Conservation (phyloP, 768 basidiomycete genomes). For the Hysterangium stoloniferum region DNA sequence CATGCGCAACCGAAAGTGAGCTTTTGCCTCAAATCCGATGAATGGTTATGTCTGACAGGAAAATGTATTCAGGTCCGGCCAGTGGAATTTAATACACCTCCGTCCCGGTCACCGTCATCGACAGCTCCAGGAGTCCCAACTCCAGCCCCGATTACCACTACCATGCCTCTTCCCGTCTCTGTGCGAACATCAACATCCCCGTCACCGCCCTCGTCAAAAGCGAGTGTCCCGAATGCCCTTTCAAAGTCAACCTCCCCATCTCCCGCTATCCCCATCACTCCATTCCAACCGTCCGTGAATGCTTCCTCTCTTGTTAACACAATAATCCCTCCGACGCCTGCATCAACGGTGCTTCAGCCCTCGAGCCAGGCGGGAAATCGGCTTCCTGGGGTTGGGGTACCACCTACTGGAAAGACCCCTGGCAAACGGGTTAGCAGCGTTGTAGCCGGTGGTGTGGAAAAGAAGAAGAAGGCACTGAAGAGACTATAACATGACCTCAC, state of each 20-base stretch:
- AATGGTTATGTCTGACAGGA: slow-evolving; percentile 1
- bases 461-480: slow-evolving; percentile 85
- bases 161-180: slow-evolving; percentile 23
- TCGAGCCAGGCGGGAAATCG: not conserved
- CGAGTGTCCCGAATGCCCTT: slow-evolving; percentile 29
- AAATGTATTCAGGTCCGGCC: slow-evolving; percentile 33
- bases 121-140: slow-evolving; percentile 7
- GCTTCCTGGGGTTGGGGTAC: slow-evolving; percentile 20
- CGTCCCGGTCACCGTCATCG: slow-evolving; percentile 20
- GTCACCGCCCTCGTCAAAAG: slow-evolving; percentile 19
- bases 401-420: slow-evolving; percentile 35
- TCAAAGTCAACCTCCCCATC: slow-evolving; percentile 32
- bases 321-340: slow-evolving; percentile 32
- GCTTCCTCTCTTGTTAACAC: slow-evolving; percentile 25
- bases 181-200: slow-evolving; percentile 22
- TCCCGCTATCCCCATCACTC: slow-evolving; percentile 32
- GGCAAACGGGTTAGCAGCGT: slow-evolving; percentile 19
- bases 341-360: slow-evolving; percentile 24
- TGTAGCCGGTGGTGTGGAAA: slow-evolving; percentile 53
- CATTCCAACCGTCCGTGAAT: slow-evolving; percentile 26
- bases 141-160: too few relatives aligned
- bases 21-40: not conserved
- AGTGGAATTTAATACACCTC: slow-evolving; percentile 55
- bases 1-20: slow-evolving; percentile 78
- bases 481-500: slow-evolving; percentile 54